These are phyloP conservation scores for Parachaetomium inaequale DNA, from an alignment of 495 filamentous ascomycete species.

Conservation along the genomic window DNA sequence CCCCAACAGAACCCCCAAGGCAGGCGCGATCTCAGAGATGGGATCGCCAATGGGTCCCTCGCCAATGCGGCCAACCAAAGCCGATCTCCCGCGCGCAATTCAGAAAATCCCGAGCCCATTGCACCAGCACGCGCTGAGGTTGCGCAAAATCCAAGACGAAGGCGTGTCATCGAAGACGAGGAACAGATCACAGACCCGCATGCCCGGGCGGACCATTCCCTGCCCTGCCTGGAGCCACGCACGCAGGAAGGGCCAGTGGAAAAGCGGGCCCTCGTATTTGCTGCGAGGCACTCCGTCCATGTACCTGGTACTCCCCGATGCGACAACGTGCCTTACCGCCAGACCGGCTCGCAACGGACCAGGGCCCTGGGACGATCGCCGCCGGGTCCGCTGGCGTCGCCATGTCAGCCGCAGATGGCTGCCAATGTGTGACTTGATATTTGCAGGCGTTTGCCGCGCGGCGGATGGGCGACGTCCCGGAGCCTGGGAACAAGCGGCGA, in stretches of 20 bases:
- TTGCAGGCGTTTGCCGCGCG: not conserved
- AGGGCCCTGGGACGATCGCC: conserved; percentile 9
- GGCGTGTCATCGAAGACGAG: conserved; percentile 10
- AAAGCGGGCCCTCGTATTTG: conserved; percentile 22
- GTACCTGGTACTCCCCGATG: conserved; percentile 7
- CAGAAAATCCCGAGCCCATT: not conserved
- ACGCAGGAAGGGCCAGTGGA: conserved; percentile 3
- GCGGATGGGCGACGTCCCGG: not conserved
- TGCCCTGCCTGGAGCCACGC: conserved; percentile 20
- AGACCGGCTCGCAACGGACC: conserved; percentile 6
- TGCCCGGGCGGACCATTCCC: conserved; percentile 1
- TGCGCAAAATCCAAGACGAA: not conserved
- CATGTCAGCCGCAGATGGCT: not conserved
- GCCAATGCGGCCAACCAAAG: not conserved
- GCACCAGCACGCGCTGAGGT: not conserved
- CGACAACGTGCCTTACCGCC: conserved; percentile 11
- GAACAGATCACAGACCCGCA: not conserved
- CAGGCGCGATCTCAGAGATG: not conserved
- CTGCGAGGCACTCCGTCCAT: not conserved
- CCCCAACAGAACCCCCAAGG: too few species aligned
- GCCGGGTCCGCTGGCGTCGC: not conserved
- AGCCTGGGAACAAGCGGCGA: too few species aligned
- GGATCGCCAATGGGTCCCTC: not conserved
- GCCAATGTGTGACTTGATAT: conserved; percentile 6
- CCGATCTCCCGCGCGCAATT: not conserved